These are phyloP conservation scores for Trypanosoma theileri DNA, from an alignment of 208 protist genomes.

Conservation along the genomic window DNA sequence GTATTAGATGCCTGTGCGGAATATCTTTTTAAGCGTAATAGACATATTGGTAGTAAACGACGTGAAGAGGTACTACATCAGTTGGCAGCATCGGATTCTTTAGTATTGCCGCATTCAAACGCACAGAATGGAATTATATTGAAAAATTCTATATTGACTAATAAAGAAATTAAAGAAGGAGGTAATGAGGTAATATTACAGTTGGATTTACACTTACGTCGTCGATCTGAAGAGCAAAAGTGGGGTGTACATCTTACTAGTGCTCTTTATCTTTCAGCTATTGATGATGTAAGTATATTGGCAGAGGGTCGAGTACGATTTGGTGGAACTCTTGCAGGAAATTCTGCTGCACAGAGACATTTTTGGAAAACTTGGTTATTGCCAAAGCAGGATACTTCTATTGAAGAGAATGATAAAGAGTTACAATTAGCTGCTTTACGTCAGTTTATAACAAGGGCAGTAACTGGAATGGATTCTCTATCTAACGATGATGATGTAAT, in stretches of 20 bases:
- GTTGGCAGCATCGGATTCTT: conserved; percentile 15
- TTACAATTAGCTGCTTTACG: conserved; percentile 12
- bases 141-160: neutral
- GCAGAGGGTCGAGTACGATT: conserved; percentile 13
- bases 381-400: neutral
- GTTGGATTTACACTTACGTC: conserved; percentile 48
- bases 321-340: neutral
- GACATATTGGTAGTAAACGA: conserved; percentile 14
- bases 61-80: conserved; percentile 23
- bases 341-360: neutral
- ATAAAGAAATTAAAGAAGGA: neutral
- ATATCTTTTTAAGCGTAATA: conserved; percentile 63
- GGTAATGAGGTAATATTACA: conserved; percentile 14
- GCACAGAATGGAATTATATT: neutral
- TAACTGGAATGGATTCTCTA: neutral
- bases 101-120: conserved; percentile 1
- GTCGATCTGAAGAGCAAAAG: conserved; percentile 42
- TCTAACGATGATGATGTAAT: neutral
- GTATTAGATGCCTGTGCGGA: conserved; percentile 67
- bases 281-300: conserved; percentile 44
- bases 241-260: conserved; percentile 74
- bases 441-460: conserved; percentile 20
- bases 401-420: neutral
- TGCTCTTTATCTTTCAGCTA: conserved; percentile 41
- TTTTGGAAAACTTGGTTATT: neutral